phyloP scores from a whole-genome alignment of 2,329 filamentous ascomycete species.

The Pezicula carpinea region DNA sequence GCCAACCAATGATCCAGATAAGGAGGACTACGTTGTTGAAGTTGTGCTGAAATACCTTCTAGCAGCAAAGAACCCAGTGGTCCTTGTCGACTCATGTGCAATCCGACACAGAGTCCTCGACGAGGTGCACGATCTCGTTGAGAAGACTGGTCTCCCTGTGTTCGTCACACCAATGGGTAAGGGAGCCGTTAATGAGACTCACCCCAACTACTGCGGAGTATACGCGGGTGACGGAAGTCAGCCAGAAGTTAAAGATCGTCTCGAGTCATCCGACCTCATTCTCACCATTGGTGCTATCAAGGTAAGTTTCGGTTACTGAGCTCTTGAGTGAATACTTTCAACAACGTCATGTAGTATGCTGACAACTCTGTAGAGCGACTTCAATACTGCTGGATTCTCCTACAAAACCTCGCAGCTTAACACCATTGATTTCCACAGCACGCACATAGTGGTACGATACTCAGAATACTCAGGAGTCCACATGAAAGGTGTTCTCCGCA shows the following conservation, averaged over 20 bases:
- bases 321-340: not conserved
- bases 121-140: constrained; percentile 68
- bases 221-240: constrained; percentile 77
- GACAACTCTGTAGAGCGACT: constrained; percentile 55
- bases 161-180: constrained; percentile 93
- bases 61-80: constrained; percentile 67
- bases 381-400: constrained; percentile 79
- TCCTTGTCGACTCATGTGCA: constrained; percentile 80
- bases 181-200: constrained; percentile 72
- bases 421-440: constrained; percentile 78
- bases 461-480: constrained; percentile 73
- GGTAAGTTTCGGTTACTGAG: constrained; percentile 18
- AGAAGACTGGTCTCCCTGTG: constrained; percentile 70
- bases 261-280: constrained; percentile 68
- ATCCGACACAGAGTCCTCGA: constrained; percentile 69
- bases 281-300: constrained; percentile 64
- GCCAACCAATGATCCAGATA: constrained; percentile 61
- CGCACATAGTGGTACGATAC: constrained; percentile 67
- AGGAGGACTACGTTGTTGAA: constrained; percentile 78
- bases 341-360: constrained; percentile 16
- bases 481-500: constrained; percentile 74
- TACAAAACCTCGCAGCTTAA: constrained; percentile 73
- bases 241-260: constrained; percentile 54
- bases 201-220: constrained; percentile 75
- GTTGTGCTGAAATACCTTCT: constrained; percentile 71